A percentile compares a stretch with the other conserved stretches of the same genome.
phyloP scores from a whole-genome alignment of 1,139 yeast species.

The Lodderomyces jiufengensis region DNA sequence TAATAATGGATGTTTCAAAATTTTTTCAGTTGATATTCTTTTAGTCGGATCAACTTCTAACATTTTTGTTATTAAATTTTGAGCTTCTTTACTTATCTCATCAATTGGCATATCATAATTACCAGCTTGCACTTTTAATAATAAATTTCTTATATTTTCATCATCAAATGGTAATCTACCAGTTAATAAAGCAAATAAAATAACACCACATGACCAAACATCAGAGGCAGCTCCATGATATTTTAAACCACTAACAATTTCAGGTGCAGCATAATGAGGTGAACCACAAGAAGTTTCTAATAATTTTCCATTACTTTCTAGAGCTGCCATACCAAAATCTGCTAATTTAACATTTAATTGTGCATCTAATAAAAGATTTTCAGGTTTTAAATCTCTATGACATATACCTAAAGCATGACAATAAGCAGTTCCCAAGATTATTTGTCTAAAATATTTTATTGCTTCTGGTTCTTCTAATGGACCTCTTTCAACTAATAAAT shows the following conservation, averaged over 20 bases:
- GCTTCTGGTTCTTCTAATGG: constrained; percentile 76
- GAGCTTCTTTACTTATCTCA: constrained; percentile 62
- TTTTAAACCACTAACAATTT: constrained; percentile 71
- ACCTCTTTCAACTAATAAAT: constrained; percentile 72
- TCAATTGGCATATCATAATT: constrained; percentile 62
- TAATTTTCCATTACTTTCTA: constrained; percentile 67
- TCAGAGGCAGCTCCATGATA: constrained; percentile 84
- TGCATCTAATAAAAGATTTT: constrained; percentile 65
- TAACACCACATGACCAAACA: constrained; percentile 85
- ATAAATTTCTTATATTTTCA: constrained; percentile 66
- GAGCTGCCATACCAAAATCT: constrained; percentile 86
- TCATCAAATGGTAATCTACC: constrained; percentile 84
- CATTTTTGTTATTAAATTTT: constrained; percentile 67
- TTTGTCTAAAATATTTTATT: constrained; percentile 70
- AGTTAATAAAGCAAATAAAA: constrained; percentile 69
- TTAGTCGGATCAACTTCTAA: constrained; percentile 74
- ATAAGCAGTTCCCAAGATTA: constrained; percentile 74
- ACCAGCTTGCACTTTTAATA: constrained; percentile 74
- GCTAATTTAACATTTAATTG: constrained; percentile 71
- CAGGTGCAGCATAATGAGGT: constrained; percentile 88
- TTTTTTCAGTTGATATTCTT: constrained; percentile 73
- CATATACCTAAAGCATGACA: constrained; percentile 80
- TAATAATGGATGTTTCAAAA: constrained; percentile 73
- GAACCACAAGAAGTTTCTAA: constrained; percentile 81
- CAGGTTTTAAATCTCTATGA: constrained; percentile 81